Base-by-base conservation (phyloP, 2,329 filamentous ascomycete genomes). In the Arthrobotrys conoides region DNA sequence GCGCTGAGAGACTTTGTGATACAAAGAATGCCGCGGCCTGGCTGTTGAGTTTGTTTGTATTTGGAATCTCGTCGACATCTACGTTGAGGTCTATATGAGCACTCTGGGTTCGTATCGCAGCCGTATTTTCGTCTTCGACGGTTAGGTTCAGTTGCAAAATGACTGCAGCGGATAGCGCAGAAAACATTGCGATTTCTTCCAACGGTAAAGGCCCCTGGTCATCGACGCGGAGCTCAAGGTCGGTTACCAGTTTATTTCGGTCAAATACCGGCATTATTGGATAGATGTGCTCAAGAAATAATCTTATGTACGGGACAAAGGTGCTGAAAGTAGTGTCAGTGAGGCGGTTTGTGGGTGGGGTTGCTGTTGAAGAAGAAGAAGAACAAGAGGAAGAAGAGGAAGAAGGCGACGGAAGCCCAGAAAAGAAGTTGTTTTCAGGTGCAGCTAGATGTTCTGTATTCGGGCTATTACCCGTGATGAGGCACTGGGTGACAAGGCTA, bases 221-320 rank as follows among this genome's bases (percentile, higher is more conserved):
- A 3, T 44, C 33, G 18, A 33, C 22, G 16, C 57, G 57, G 27
- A 63, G 24, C 1, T 8, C 20, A 5, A 63, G 10, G 14, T 63
- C 57, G 80, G 85, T 85, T 55, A 87, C 85, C 55, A 89, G 85
- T 8, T 85, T 85, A 53, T 89, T 88, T 82, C 89, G 88, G 68
- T 90, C 87, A 6, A 91, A 83, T 3, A 91, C 86, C 0, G 89
- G 89, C 85, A 90, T 89, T 66, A 89, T 89, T n/a, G 89, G 88
- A 80, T 91, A 91, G 67, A 91, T 87, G 82, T 90, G 86, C 81
- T 86, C 85, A 83, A 90, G 89, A 84, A 89, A 91, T 80, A 89
- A 88, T 53, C 90, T 88, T 73, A 90, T 85, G 82, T 89, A 90
- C 83, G 82, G 88, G 83, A 84, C 89, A 80, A 84, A 63, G 12